A percentile compares a stretch with the other conserved stretches of the same genome.
phyloP scores from a whole-genome alignment of 768 basidiomycete genomes.

The Porphyrellus cyaneotinctus region DNA sequence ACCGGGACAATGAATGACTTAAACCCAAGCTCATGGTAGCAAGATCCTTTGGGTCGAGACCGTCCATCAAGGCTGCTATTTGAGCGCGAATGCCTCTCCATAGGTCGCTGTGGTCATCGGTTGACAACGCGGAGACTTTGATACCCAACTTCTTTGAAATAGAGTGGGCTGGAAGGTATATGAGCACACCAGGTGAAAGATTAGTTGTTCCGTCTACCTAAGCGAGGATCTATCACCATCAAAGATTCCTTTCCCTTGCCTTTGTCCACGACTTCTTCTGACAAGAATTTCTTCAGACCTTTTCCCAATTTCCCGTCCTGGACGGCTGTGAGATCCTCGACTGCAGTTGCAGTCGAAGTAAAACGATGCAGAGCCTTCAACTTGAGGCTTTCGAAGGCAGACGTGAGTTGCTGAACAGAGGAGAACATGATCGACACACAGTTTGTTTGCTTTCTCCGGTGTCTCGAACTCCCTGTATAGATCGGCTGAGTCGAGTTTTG shows the following conservation, averaged over 20 bases:
- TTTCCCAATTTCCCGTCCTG: constrained; percentile 93
- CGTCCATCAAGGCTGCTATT: constrained; percentile 80
- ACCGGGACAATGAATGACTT: constrained; percentile 95
- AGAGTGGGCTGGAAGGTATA: constrained; percentile 53
- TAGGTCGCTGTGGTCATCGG: constrained; percentile 66
- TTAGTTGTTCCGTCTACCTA: constrained; percentile 55
- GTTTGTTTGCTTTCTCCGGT: constrained; percentile 85
- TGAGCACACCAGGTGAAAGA: constrained; percentile 6
- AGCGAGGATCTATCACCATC: constrained; percentile 84
- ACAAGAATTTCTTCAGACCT: constrained; percentile 89
- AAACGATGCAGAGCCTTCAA: constrained; percentile 95
- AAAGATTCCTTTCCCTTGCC: constrained; percentile 84
- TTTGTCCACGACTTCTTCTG: constrained; percentile 81
- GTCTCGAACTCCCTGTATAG: constrained; percentile 91
- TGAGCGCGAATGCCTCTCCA: constrained; percentile 96
- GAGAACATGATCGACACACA: constrained; percentile 53
- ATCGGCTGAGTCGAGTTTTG: constrained; percentile 82
- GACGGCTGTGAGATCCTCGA: constrained; percentile 92
- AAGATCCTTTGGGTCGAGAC: constrained; percentile 88
- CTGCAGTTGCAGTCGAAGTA: constrained; percentile 91
- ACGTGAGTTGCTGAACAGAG: constrained; percentile 8
- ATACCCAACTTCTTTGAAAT: constrained; percentile 95
- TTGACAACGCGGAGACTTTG: constrained; percentile 63
- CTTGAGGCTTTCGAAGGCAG: constrained; percentile 64
- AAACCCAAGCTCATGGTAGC: constrained; percentile 98